Base-by-base conservation (phyloP, 2,329 filamentous ascomycete species). In the Beauveria medogensis region DNA sequence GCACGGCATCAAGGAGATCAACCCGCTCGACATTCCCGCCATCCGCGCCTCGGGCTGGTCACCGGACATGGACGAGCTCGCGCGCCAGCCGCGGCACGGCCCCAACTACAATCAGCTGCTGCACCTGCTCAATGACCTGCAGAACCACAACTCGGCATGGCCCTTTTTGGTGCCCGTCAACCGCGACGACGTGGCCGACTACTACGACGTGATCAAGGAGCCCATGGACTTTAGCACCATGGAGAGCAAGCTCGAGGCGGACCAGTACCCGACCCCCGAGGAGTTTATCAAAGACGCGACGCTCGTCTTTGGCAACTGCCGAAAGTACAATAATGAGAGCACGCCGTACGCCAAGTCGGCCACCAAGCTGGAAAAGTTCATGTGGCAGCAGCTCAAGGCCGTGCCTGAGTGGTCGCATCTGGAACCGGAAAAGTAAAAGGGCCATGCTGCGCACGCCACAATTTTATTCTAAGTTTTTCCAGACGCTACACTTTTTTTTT, bases 151-250 rank as follows among this genome's bases (percentile, higher is more conserved):
- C 67, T 88, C 90, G 8, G 90, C 92, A 0, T 99, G 94, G 94
- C 94, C 94, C 0, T 99, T 99, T 79, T 82, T 94, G 37, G 85
- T 91, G 28, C 93, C 94, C 0, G 94, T 99, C 66, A 97, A 95
- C 72, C 87, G 89, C 66, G 94, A 99, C 69, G 94, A 97, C 66
- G 94, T 99, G 0, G 87, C 91, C n/a, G 94, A 99, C 73, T 99
- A 99, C 77, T 97, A 97, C 78, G 91, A 96, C 63, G 92, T 97
- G 63, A 99, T 99, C 78, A 92, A 92, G 71, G 90, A 96, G 73
- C 94, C 94, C 41, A 99, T 99, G 94, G 94, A 97, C 71, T 80
- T 97, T 53, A 88, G 85, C 53, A 97, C 92, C 22, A 97, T 99
- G 93, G 94, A 97, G 74, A 86, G 85, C 67, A 96, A 96, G 75